Percentiles rank a stretch among this genome's conserved stretches.
These are phyloP conservation scores for Astragalus glycyphyllos DNA, from an alignment of 306 rosid genomes.

Conservation along the genomic window DNA sequence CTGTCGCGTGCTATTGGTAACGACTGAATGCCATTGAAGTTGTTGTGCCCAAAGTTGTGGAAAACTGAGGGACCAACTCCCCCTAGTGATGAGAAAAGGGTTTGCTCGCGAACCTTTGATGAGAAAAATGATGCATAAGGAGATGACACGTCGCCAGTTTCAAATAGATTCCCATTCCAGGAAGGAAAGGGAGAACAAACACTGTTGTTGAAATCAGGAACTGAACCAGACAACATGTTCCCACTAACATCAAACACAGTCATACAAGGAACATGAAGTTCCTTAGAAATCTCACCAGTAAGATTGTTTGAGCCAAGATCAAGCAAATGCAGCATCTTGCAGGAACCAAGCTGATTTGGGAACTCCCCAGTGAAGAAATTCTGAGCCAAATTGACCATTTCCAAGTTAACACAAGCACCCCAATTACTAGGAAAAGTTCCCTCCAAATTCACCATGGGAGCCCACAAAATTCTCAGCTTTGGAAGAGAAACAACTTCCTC, in stretches of 20 bases:
- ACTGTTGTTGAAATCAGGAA: conserved; percentile 52
- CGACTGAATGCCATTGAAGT: conserved; percentile 57
- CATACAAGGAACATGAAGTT: conserved; percentile 78
- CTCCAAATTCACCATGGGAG: conserved; percentile 72
- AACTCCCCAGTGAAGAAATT: conserved; percentile 68
- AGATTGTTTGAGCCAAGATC: conserved; percentile 71
- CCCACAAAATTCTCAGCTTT: conserved; percentile 77
- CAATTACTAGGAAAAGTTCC: conserved; percentile 59
- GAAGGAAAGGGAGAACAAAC: conserved; percentile 48
- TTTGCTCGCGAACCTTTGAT: conserved; percentile 48
- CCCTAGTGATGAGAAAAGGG: conserved; percentile 36
- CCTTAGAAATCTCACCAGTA: conserved; percentile 59
- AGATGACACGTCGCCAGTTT: conserved; percentile 29
- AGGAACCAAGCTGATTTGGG: conserved; percentile 53
- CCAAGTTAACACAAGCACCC: conserved; percentile 69
- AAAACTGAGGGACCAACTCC: conserved; percentile 46
- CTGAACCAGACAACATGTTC: conserved; percentile 62
- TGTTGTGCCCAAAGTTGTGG: conserved; percentile 78
- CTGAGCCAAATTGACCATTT: conserved; percentile 78
- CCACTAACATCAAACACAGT: conserved; percentile 75
- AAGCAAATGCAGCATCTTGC: conserved; percentile 71
- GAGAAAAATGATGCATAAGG: conserved; percentile 57
- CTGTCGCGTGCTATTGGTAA: conserved; percentile 64
- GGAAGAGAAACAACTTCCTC: conserved; percentile 64
- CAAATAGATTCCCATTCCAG: conserved; percentile 42